Evolutionary conservation across 441 rosid genomes (phyloP), one percentile per base, ranked within the genome.

Genomic region (Erysimum cheiri): DNA sequence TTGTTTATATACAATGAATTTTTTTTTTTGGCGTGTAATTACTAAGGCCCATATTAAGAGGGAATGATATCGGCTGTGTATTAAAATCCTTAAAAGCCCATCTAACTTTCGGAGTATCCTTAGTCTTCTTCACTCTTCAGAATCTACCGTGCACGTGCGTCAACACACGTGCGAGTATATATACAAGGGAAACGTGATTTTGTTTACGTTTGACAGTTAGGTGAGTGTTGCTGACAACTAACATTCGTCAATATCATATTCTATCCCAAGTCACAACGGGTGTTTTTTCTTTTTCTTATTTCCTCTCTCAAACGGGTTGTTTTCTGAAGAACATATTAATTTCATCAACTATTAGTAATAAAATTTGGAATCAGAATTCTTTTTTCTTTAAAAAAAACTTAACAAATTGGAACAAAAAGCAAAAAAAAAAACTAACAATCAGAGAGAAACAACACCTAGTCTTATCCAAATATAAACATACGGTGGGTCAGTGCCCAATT

Each of bases 171-270:
- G 46, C 31, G 67, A 58, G 40, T 48, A 32, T 9, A 4, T 13
- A n/a, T 13, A 4, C 24, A 33, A 28, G 19, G 4, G 50, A 47
- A 74, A 75, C 74, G 74, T 75, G 78, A 22, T 63, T 36, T 46
- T 22, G 39, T 47, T 32, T 37, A 43, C 43, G 60, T 33, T 48
- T 69, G 60, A 54, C 14, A 75, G 54, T 62, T 75, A 75, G 78
- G 78, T 75, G 74, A 69, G 70, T 61, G 61, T 60, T 61, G 78
- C 52, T 67, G 69, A 67, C 64, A 53, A 43, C 52, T 33, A 48
- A 4, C 32, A 32, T 37, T 64, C 3, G 40, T 29, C 24, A 26
- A 14, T 0, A 22, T 22, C 24, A 35, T 36, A 58, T n/a, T 36
- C 1, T 26, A 48, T n/a, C 46, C 0, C 17, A 41, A 36, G 3